Evolutionary conservation across 257 asterid genomes (phyloP).

Genomic region (Solanum acaule): DNA sequence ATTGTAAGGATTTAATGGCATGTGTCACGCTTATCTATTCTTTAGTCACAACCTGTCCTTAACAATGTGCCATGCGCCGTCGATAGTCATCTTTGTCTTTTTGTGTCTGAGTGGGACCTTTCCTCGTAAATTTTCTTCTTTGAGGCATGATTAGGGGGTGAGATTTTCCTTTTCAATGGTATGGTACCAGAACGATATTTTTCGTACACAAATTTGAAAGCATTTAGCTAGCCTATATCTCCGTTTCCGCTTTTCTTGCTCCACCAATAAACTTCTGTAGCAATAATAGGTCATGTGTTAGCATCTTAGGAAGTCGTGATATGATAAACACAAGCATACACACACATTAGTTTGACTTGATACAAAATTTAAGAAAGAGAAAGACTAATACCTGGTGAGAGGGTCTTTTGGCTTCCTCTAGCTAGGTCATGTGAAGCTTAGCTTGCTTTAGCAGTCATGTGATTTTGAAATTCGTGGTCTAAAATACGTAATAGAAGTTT

Average conservation of each 20-base stretch:
- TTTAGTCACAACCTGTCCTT: neutral
- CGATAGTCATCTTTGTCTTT: neutral
- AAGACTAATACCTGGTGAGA: too few species aligned
- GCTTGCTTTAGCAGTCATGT: too few species aligned
- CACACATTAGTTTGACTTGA: too few species aligned
- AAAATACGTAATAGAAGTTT: too few species aligned
- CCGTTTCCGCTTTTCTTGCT: neutral
- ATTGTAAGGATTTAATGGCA: neutral
- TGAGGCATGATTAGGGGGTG: neutral
- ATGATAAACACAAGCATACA: neutral
- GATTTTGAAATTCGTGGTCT: too few species aligned
- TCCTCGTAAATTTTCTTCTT: too few species aligned
- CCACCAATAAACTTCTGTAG: neutral
- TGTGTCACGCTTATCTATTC: neutral
- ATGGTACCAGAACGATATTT: neutral
- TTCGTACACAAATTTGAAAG: neutral
- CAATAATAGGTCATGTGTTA: neutral
- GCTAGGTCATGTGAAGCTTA: too few species aligned
- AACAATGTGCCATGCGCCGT: neutral
- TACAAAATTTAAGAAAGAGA: too few species aligned
- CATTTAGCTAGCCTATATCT: neutral
- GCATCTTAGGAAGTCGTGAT: neutral
- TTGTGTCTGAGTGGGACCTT: neutral
- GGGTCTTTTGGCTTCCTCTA: too few species aligned
- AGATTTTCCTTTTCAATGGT: neutral